Conservation (phyloP, 352 stramenopile genomes). For the Hyphochytrium catenoides region DNA sequence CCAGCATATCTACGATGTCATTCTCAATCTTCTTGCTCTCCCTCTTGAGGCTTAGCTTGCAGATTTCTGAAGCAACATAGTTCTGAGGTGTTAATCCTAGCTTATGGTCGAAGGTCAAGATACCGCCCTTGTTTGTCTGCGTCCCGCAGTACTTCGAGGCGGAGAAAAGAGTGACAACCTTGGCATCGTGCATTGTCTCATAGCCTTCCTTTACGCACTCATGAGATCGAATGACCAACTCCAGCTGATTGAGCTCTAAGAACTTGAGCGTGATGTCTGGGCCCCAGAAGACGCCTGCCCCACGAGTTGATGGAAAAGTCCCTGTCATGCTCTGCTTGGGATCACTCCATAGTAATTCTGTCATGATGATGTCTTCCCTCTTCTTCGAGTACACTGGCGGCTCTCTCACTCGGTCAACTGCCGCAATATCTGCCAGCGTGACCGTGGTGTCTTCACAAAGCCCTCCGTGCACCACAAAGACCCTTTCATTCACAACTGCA, state of each 20-base stretch:
- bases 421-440: constrained; percentile 50
- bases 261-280: constrained; percentile 73
- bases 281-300: no score
- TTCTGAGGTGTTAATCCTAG: no score
- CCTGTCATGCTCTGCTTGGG: constrained; percentile 25
- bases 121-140: constrained; percentile 62
- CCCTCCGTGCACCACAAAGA: constrained; percentile 80
- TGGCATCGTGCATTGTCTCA: constrained; percentile 43
- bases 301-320: no score
- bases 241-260: constrained; percentile 50
- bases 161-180: constrained; percentile 70
- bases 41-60: no score
- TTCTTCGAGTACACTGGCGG: constrained; percentile 46
- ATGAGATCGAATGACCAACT: constrained; percentile 74
- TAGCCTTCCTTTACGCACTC: constrained; percentile 75
- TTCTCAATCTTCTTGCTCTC: no score
- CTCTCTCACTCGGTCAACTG: constrained; percentile 56
- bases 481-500: constrained; percentile 55
- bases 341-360: constrained; percentile 72
- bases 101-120: constrained; percentile 18
- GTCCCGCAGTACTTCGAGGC: constrained; percentile 72
- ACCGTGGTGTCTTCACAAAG: constrained; percentile 62
- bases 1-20: no score
- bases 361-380: constrained; percentile 64
- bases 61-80: no score